phyloP scores from a whole-genome alignment of 768 basidiomycete species.

The Lactarius indigo region DNA sequence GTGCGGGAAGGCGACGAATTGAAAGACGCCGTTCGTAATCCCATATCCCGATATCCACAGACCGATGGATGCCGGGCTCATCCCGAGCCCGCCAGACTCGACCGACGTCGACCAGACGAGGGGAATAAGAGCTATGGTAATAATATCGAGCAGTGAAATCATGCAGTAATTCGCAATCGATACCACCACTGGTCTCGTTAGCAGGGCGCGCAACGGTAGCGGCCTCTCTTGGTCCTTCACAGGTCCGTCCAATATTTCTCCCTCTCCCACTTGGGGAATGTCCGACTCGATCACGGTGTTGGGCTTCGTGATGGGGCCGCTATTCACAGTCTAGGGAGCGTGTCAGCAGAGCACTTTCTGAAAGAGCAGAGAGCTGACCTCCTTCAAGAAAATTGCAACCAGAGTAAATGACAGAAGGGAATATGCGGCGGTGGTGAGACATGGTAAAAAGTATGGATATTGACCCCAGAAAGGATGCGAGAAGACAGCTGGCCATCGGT shows the following conservation, averaged over 20 bases:
- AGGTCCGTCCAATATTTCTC: no score
- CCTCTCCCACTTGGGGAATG: no score
- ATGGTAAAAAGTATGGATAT: conserved; percentile 31
- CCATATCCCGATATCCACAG: conserved; percentile 37
- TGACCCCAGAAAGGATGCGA: conserved; percentile 26
- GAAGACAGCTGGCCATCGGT: conserved; percentile 25
- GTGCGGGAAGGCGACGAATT: conserved; percentile 37
- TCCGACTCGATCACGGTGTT: no score
- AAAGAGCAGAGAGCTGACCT: not conserved
- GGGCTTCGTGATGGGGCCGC: not conserved
- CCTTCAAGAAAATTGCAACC: conserved; percentile 10
- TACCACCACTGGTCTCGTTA: no score
- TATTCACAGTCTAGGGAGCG: conserved; percentile 6
- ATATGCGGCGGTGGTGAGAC: conserved; percentile 2
- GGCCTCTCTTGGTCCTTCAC: conserved; percentile 15
- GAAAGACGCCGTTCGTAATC: conserved; percentile 37
- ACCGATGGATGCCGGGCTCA: conserved; percentile 38
- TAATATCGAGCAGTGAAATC: conserved; percentile 37
- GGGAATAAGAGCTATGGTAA: conserved; percentile 39
- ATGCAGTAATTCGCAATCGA: no score
- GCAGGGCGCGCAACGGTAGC: no score
- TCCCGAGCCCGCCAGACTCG: conserved; percentile 39
- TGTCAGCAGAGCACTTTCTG: not conserved
- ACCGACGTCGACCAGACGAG: conserved; percentile 45
- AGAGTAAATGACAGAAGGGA: not conserved